Base-by-base conservation (phyloP, 805 yeast species). In the Starmerella stellata region DNA sequence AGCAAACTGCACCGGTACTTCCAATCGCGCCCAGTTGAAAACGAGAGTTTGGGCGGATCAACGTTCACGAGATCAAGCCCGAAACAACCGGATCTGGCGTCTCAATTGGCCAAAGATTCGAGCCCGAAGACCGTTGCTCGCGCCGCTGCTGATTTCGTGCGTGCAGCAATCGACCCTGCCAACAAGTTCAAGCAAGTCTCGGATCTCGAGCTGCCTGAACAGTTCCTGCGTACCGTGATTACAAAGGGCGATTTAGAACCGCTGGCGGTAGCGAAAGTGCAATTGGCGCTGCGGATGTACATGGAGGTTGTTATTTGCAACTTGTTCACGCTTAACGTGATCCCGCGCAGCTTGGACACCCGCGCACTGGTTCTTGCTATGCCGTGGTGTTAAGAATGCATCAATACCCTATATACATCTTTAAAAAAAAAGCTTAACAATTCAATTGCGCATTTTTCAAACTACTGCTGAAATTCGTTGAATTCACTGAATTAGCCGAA, bases 1-100 rank as follows among this genome's bases (percentile, higher is more conserved):
- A 74, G 72, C 47, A 69, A 75, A 20, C 66, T 83, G 49, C 75
- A 81, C 45, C 74, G 96, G 53, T 87, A 80, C 58, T 82, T 74
- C 55, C 95, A 85, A 54, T 75, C 70, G 42, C 78, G 76, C 52
- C 72, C 68, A 40, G 65, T 80, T 29, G 39, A 23, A n/a, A 44
- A 41, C 34, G 45, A 40, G 28, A 41, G 42, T 5, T 33, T 35
- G 18, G 49, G 49, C 24, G 39, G 36, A 4, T 34, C 33, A 21
- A 38, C 38, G 19, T 37, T 44, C 32, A 28, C 24, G 34, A 34
- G 44, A 21, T 24, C 30, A 7, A 7, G 21, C 15, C 39, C 42
- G 5, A 23, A 9, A 16, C 33, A 20, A 13, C 46, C 47, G 4
- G 29, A 19, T 4, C 23, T 35, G 15, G 24, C 34, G 13, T 32